Base-by-base conservation (phyloP, 2,329 filamentous ascomycete genomes). In the Claviceps sp. region DNA sequence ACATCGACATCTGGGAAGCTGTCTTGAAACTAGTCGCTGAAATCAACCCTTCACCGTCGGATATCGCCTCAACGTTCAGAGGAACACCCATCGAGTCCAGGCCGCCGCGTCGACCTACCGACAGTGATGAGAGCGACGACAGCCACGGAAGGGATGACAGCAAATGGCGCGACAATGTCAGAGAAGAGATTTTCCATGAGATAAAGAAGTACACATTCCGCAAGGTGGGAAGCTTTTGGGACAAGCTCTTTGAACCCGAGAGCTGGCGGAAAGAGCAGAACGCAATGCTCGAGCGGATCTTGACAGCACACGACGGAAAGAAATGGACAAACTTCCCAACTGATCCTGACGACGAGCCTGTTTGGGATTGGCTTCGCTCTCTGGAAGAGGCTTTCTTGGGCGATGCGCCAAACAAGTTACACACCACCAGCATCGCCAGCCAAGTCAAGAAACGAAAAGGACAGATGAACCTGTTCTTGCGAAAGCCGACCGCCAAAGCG, bases 391-490 rank as follows among this genome's bases (percentile, higher is more conserved):
- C 48, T 24, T 50, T 40, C 50, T 50, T 59, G 14, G 14, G 47
- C 10, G 42, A 53, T 38, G 55, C 57, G 48, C 54, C 49, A n/a
- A 26, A 59, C 38, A 56, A 54, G 47, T 50, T 58, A 8, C 34
- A 57, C 47, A 55, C 58, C 14, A 59, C 53, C 7, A 49, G 26
- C 50, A 55, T 53, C 11, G 55, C 57, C 48, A 52, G 52, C 51
- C 52, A 59, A 48, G 56, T 59, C n/a, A 55, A 55, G 51, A 51
- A 56, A 44, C 55, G 54, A 22, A 55, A 54, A 56, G 57, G 56
- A 41, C 54, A 58, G 56, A 57, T 58, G 54, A 54, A 57, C 43
- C 17, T 58, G 14, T 60, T 59, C 49, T 59, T 59, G n/a, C 56
- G 56, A 42, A 48, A 19, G 22, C 52, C 53, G 43, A 30, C 26